phyloP scores from a whole-genome alignment of 2,329 filamentous ascomycete genomes.

The Beauveria varroae region DNA sequence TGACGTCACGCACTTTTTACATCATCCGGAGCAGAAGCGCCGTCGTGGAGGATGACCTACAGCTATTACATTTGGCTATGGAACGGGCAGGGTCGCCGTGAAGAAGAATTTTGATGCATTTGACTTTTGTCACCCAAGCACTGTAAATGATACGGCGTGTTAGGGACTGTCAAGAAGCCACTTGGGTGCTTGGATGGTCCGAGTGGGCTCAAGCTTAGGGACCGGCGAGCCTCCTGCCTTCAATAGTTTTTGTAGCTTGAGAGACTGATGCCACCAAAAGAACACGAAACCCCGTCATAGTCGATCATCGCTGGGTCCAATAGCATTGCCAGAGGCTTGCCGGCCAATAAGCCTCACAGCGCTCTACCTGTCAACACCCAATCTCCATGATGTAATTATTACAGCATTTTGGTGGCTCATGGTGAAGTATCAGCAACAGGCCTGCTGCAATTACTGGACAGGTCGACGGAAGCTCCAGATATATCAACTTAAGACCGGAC shows the following conservation, averaged over 20 bases:
- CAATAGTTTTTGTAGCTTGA: too few species aligned
- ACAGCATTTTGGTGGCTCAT: background rate
- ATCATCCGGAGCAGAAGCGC: background rate
- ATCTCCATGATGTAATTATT: conserved; percentile 9
- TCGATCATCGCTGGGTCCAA: background rate
- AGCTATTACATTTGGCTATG: background rate
- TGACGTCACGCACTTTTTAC: conserved; percentile 1
- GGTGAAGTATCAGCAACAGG: background rate
- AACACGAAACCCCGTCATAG: background rate
- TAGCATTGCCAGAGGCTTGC: background rate
- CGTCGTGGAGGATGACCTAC: background rate
- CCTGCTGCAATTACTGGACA: background rate
- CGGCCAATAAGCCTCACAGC: background rate
- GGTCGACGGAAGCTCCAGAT: background rate
- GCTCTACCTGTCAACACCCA: background rate
- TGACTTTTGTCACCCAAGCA: background rate
- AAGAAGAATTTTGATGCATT: background rate
- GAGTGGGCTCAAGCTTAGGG: background rate
- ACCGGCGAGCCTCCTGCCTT: too few species aligned
- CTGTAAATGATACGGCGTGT: background rate
- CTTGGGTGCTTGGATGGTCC: background rate
- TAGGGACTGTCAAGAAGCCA: background rate
- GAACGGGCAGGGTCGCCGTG: too few species aligned
- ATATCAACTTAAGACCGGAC: background rate
- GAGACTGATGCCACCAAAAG: background rate